A percentile compares a stretch with the other conserved stretches of the same genome.
These are phyloP conservation scores for Lagenidium giganteum DNA, from an alignment of 352 stramenopile genomes.

Conservation along the genomic window DNA sequence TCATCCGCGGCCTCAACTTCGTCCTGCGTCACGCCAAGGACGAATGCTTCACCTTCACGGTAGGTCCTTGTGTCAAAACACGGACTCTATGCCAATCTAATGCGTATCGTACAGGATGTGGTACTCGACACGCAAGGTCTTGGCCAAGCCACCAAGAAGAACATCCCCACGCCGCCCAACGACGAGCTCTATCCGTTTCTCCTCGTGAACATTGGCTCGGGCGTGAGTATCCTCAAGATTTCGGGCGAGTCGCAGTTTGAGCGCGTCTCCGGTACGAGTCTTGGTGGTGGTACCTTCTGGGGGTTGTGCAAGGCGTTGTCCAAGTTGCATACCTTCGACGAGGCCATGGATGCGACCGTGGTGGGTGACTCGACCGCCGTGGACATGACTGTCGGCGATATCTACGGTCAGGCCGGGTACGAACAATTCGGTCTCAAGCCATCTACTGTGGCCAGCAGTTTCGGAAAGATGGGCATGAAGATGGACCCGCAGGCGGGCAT, in stretches of 20 bases:
- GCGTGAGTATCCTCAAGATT: constrained; percentile 95
- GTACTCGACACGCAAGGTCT: constrained; percentile 51
- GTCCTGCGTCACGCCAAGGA: constrained; percentile 88
- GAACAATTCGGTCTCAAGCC: constrained; percentile 84
- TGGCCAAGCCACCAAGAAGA: constrained; percentile 48
- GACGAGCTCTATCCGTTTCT: constrained; percentile 92
- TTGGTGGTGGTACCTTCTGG: constrained; percentile 97
- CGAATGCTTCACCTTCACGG: constrained; percentile 96
- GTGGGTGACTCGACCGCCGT: constrained; percentile 69
- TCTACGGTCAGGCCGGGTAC: constrained; percentile 93
- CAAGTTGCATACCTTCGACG: constrained; percentile 74
- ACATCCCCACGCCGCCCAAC: constrained; percentile 48
- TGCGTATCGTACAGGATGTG: constrained; percentile 27
- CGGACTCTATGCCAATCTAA: background rate
- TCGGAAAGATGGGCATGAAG: constrained; percentile 91
- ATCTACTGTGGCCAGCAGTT: constrained; percentile 92
- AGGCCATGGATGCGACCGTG: constrained; percentile 70
- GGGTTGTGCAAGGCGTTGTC: constrained; percentile 93
- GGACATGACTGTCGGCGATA: constrained; percentile 98
- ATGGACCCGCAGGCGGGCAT: constrained; percentile 23
- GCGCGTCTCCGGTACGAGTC: constrained; percentile 95
- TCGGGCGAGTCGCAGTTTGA: constrained; percentile 88
- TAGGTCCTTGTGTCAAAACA: constrained; percentile 8
- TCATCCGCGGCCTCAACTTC: constrained; percentile 97
- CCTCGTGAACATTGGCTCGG: constrained; percentile 97